Evolutionary conservation across 2,329 filamentous ascomycete species (phyloP), one percentile per base, ranked within the genome.

Genomic region (Colletotrichum orbiculare): DNA sequence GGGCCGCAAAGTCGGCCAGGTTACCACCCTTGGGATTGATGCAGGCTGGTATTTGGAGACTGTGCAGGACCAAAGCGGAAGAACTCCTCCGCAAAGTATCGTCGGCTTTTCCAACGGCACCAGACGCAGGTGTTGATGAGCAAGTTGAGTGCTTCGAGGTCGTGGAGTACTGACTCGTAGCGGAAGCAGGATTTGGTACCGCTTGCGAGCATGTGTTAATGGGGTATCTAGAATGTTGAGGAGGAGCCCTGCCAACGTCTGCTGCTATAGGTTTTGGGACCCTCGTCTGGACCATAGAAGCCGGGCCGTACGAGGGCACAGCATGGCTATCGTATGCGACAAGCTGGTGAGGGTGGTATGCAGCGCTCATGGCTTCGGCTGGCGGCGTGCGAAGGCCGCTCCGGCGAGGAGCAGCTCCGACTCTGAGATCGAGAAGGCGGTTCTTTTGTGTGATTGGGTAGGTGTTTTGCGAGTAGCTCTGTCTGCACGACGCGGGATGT

Each of bases 1-100:
- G 88, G 62, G 93, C 92, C 56, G 93, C 91, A 76, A 97, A 94
- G 73, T 96, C 92, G 9, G 92, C 86, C 69, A 97, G 76, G 73
- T 87, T 94, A 8, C 92, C 92, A 49, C 91, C 91, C 70, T 85
- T 88, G 39, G 89, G 83, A 72, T 90, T 93, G 73, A 97, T 93
- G 42, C 92, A 90, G 48, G 83, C 81, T 7, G 93, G 93, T 45
- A 96, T 89, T 71, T 91, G 88, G 42, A 95, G 81, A 72, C 85
- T 88, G 73, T 88, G 85, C 66, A 79, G 81, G 2, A 85, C 82
- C 74, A 88, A 79, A 35, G 77, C 79, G 35, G 80, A 77, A 5
- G 80, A 77, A 42, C 82, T 79, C 58, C 76, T 76, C 33, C 73
- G 73, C 6, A 78, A 75, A 4, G 76, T 74, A 10, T 71, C 67